These are phyloP conservation scores for Rhizophlyctis rosea DNA, from an alignment of 192 early-diverging fungal species.

Conservation along the genomic window DNA sequence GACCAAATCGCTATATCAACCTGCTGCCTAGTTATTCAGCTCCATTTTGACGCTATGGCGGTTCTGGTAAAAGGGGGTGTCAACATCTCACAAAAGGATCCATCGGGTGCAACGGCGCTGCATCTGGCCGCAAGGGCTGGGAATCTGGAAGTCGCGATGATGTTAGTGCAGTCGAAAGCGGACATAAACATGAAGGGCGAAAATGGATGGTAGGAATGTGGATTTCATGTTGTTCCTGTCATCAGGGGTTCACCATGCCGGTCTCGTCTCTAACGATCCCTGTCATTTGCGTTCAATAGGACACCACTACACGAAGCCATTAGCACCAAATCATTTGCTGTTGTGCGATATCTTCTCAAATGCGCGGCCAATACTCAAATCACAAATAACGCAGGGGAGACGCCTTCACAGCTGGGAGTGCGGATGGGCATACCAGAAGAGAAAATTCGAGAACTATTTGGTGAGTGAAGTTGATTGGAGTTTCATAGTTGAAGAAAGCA, in stretches of 20 bases:
- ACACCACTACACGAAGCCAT: conserved; percentile 44
- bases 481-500: no score
- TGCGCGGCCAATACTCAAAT: conserved; percentile 15
- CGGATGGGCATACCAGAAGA: conserved; percentile 17
- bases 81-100: conserved; percentile 24
- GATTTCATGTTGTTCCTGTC: no score
- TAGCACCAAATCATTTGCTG: conserved; percentile 2
- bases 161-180: conserved; percentile 25
- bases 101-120: conserved; percentile 25
- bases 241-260: no score
- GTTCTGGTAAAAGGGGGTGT: conserved; percentile 29
- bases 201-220: conserved; percentile 37
- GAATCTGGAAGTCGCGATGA: conserved; percentile 35
- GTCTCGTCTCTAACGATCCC: no score
- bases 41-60: conserved; percentile 23
- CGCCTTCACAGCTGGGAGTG: conserved; percentile 11
- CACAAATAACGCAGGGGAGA: conserved; percentile 15
- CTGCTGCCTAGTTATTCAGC: conserved; percentile 35
- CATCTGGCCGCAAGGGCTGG: conserved; percentile 39
- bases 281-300: no score
- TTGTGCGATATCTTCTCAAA: conserved; percentile 33
- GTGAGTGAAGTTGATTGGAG: conserved; percentile 17
- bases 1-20: conserved; percentile 20
- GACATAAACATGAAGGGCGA: conserved; percentile 33
- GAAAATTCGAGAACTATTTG: conserved; percentile 25